Conservation (phyloP, 1,284 basidiomycete species). For the Moesziomyces antarcticus region DNA sequence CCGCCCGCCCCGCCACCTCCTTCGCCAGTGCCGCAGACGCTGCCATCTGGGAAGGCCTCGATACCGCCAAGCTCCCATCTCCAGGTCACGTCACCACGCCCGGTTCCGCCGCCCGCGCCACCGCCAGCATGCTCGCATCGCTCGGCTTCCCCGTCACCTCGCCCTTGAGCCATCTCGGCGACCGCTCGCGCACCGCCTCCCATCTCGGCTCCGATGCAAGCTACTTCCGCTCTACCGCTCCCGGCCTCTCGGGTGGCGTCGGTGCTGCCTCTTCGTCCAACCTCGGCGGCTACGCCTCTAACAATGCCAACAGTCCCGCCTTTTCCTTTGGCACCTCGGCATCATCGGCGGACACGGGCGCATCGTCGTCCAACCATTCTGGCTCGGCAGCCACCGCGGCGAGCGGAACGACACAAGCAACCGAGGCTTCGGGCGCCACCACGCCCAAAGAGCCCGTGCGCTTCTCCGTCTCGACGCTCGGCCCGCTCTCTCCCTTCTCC, state of each 20-base stretch:
- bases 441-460: slow-evolving; percentile 59
- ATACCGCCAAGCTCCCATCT: slow-evolving; percentile 46
- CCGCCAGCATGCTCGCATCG: slow-evolving; percentile 40
- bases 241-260: slow-evolving; percentile 31
- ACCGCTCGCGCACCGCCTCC: slow-evolving; percentile 28
- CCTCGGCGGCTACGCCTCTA: slow-evolving; percentile 17
- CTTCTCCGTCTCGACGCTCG: slow-evolving; percentile 55
- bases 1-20: slow-evolving; percentile 9
- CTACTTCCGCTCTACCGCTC: slow-evolving; percentile 48
- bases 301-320: slow-evolving; percentile 34
- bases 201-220: slow-evolving; percentile 39
- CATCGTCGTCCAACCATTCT: slow-evolving; percentile 25
- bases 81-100: slow-evolving; percentile 42
- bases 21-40: slow-evolving; percentile 37
- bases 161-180: slow-evolving; percentile 44
- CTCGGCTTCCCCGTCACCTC: slow-evolving; percentile 47
- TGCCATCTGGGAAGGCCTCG: slow-evolving; percentile 51
- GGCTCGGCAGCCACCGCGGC: slow-evolving; percentile 20
- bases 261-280: slow-evolving; percentile 17
- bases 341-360: slow-evolving; percentile 23
- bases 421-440: slow-evolving; percentile 28
- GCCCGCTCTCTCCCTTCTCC: slow-evolving; percentile 63
- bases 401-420: slow-evolving; percentile 25
- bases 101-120: slow-evolving; percentile 38
- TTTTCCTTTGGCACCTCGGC: slow-evolving; percentile 43